These are phyloP conservation scores for Antitrichia curtipendula DNA, from an alignment of 225 moss, liverwort and hornwort genomes.

Conservation along the genomic window DNA sequence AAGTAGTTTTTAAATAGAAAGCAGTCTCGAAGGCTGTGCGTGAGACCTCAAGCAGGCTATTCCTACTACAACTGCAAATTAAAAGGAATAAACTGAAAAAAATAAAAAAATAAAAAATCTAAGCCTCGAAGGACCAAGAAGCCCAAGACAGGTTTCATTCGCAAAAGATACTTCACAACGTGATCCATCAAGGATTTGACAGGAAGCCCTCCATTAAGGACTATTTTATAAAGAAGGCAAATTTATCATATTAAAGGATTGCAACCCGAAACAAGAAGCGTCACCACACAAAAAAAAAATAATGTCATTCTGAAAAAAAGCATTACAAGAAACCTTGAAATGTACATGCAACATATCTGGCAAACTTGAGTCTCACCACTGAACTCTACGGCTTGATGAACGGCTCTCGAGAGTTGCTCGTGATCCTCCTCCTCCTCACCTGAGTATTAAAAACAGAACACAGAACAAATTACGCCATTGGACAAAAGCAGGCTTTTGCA, in stretches of 20 bases:
- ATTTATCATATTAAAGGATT: neutral
- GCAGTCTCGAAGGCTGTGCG: neutral
- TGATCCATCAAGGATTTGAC: neutral
- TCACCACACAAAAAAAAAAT: neutral
- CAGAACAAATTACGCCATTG: neutral
- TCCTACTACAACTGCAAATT: neutral
- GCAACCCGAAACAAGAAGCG: neutral
- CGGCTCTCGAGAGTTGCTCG: slow-evolving; percentile 65
- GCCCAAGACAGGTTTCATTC: neutral
- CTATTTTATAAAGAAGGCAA: neutral
- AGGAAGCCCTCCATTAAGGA: neutral
- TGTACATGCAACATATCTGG: neutral
- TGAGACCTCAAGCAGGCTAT: neutral
- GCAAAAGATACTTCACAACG: neutral
- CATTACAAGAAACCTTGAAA: neutral
- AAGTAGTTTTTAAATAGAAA: neutral
- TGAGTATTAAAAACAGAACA: neutral
- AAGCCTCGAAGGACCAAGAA: neutral
- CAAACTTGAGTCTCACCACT: slow-evolving; percentile 49
- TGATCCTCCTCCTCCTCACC: slow-evolving; percentile 93
- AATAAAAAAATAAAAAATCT: neutral
- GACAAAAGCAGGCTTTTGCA: neutral
- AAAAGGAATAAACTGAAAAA: neutral
- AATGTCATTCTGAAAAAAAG: neutral
- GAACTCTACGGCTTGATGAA: slow-evolving; percentile 58